A percentile compares a stretch with the other conserved stretches of the same genome.
Evolutionary conservation across 2,329 filamentous ascomycete genomes (phyloP).

Genomic region (Teratosphaeriaceae sp.): DNA sequence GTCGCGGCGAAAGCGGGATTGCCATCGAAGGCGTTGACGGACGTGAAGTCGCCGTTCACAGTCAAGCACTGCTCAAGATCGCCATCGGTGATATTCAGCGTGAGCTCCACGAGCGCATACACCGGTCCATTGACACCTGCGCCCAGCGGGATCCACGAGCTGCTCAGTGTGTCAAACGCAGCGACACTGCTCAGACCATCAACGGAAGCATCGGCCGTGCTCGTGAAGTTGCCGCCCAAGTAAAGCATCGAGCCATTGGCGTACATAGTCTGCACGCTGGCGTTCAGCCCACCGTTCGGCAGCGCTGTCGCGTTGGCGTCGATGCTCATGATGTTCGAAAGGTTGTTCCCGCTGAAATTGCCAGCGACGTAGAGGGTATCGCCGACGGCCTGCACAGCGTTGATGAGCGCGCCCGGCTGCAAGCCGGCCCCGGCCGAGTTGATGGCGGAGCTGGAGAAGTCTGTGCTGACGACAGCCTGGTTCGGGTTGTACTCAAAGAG

Average conservation of each 20-base stretch:
- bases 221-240: constrained; percentile 78
- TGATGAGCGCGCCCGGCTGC: constrained; percentile 59
- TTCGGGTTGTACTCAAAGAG: constrained; percentile 82
- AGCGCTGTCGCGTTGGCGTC: constrained; percentile 56
- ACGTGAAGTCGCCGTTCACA: constrained; percentile 72
- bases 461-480: constrained; percentile 49
- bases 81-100: constrained; percentile 66
- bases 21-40: constrained; percentile 61
- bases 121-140: constrained; percentile 80
- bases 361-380: constrained; percentile 71
- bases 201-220: constrained; percentile 56
- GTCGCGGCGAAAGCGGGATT: constrained; percentile 56
- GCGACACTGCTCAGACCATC: constrained; percentile 70
- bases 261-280: constrained; percentile 65
- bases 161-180: constrained; percentile 61
- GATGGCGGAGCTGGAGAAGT: constrained; percentile 66
- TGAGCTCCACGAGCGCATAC: constrained; percentile 64
- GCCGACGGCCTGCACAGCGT: constrained; percentile 57
- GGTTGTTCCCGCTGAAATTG: constrained; percentile 65
- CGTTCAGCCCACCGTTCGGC: constrained; percentile 69
- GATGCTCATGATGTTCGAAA: constrained; percentile 73
- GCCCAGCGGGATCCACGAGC: constrained; percentile 72
- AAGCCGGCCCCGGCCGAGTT: constrained; percentile 70
- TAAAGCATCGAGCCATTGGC: constrained; percentile 62
- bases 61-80: constrained; percentile 67